Evolutionary conservation across 2,329 filamentous ascomycete genomes (phyloP).

Genomic region (Didymellaceae sp.): DNA sequence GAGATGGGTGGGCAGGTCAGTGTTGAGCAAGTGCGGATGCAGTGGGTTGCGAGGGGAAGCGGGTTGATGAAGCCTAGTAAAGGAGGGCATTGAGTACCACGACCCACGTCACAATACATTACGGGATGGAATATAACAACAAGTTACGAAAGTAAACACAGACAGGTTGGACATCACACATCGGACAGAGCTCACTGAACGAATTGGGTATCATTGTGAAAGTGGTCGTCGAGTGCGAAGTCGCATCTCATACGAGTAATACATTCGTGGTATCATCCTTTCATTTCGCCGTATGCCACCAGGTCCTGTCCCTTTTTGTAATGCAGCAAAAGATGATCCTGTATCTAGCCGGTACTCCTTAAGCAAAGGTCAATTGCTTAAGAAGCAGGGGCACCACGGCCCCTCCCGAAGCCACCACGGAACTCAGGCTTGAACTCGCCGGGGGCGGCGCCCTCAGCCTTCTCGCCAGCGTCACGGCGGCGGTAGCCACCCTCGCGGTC

Average conservation of each 20-base stretch:
- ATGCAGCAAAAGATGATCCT: slow-evolving; percentile 41
- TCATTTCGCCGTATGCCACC: slow-evolving; percentile 47
- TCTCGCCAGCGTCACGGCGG: slow-evolving; percentile 74
- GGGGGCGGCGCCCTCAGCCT: slow-evolving; percentile 48
- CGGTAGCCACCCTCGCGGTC: slow-evolving; percentile 76
- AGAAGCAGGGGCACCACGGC: slow-evolving; percentile 48
- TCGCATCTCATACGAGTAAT: slow-evolving; percentile 37
- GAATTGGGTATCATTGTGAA: slow-evolving; percentile 48
- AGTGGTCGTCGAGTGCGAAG: slow-evolving; percentile 34
- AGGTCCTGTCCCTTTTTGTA: slow-evolving; percentile 44
- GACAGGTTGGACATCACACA: not conserved
- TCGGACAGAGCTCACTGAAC: slow-evolving; percentile 29
- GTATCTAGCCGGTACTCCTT: slow-evolving; percentile 29
- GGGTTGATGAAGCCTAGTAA: slow-evolving; percentile 54
- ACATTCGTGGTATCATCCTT: slow-evolving; percentile 48
- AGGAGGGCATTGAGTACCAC: slow-evolving; percentile 47
- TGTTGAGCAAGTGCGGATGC: slow-evolving; percentile 52
- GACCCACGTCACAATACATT: not conserved
- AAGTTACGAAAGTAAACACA: not conserved
- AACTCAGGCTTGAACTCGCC: slow-evolving; percentile 54
- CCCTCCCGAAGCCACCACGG: slow-evolving; percentile 53
- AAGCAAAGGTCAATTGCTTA: slow-evolving; percentile 36
- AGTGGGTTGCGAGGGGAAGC: slow-evolving; percentile 61
- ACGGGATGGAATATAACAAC: too few species aligned
- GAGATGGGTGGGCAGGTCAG: slow-evolving; percentile 52